Conservation (phyloP, 352 stramenopile genomes). For the Thraustochytrium sp. region DNA sequence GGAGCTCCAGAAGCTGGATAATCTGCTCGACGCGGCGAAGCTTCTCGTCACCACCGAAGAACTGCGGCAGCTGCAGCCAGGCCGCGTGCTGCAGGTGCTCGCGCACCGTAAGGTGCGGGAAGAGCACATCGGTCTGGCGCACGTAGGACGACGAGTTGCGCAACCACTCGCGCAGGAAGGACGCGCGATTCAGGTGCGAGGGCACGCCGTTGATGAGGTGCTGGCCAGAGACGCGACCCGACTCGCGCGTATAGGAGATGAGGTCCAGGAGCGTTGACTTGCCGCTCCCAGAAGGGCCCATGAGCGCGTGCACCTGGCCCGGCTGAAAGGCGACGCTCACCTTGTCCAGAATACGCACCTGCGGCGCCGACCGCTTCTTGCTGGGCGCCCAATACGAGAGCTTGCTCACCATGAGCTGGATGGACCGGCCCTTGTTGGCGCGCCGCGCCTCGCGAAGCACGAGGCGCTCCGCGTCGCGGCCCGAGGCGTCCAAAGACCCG, state of each 20-base stretch:
- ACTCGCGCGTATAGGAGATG: conserved; percentile 1
- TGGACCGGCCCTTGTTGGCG: background rate
- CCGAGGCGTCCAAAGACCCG: too few relatives aligned
- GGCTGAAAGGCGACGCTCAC: conserved; percentile 14
- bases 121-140: conserved; percentile 38
- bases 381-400: conserved; percentile 31
- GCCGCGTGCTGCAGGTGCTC: conserved; percentile 29
- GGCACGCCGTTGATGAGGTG: conserved; percentile 42
- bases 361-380: background rate
- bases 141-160: conserved; percentile 35
- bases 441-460: background rate
- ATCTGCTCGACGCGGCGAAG: conserved; percentile 46
- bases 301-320: conserved; percentile 21
- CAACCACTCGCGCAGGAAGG: conserved; percentile 33
- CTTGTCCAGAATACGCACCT: conserved; percentile 4
- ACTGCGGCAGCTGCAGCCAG: conserved; percentile 40
- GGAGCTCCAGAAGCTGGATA: conserved; percentile 53
- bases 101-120: conserved; percentile 37
- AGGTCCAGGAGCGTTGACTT: conserved; percentile 43
- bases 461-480: background rate
- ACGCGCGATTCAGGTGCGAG: background rate
- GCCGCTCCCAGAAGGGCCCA: conserved; percentile 40
- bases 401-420: conserved; percentile 39
- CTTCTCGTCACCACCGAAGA: conserved; percentile 5
- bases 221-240: background rate